A percentile compares a stretch with the other conserved stretches of the same genome.
Conservation (phyloP, 768 basidiomycete species). For the Melanogaster broomeanus region DNA sequence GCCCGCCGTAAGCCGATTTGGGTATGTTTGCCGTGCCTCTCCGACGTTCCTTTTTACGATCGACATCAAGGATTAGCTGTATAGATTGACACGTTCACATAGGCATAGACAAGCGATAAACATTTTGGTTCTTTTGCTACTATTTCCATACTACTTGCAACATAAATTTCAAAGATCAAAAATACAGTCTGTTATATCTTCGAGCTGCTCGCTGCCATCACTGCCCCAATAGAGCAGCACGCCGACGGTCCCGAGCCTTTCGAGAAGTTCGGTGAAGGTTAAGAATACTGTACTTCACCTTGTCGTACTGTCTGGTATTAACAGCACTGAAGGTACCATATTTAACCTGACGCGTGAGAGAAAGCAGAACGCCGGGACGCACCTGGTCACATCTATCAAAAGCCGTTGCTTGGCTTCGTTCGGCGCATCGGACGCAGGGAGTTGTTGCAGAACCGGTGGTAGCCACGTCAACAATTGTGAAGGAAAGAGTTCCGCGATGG, state of each 20-base stretch:
- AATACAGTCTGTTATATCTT: background rate
- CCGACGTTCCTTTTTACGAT: no score
- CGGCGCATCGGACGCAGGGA: conserved; percentile 63
- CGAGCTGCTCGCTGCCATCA: conserved; percentile 11
- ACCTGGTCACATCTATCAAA: conserved; percentile 75
- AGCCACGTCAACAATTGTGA: conserved; percentile 72
- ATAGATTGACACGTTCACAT: conserved; percentile 1
- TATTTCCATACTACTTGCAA: conserved; percentile 12
- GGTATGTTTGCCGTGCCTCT: conserved; percentile 31
- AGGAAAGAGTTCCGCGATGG: conserved; percentile 67
- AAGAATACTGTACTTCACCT: conserved; percentile 79
- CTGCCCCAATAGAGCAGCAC: conserved; percentile 32
- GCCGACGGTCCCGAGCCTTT: conserved; percentile 67
- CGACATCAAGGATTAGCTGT: background rate
- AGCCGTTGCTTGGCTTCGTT: conserved; percentile 70
- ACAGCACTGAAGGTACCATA: conserved; percentile 51
- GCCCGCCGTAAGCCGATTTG: conserved; percentile 24
- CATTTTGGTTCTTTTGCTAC: conserved; percentile 18
- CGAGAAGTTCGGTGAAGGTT: conserved; percentile 71
- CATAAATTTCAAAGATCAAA: no score
- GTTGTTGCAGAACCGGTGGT: conserved; percentile 65
- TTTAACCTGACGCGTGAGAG: conserved; percentile 6
- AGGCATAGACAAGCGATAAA: conserved; percentile 9
- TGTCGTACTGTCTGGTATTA: conserved; percentile 66
- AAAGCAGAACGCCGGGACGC: conserved; percentile 31